Evolutionary conservation across 305 asterid genomes (phyloP).

Genomic region (Solanum hybrid): DNA sequence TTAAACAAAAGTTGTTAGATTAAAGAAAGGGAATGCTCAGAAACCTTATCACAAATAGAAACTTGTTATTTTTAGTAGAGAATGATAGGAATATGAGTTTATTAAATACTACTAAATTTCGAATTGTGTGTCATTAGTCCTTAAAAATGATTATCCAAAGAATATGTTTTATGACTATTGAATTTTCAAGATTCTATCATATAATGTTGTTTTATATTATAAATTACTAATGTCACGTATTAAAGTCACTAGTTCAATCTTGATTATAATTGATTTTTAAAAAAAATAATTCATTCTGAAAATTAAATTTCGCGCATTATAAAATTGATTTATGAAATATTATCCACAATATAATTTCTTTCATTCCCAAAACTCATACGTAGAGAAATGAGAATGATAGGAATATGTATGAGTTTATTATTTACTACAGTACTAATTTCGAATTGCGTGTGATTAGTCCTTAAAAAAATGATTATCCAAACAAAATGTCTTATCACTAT

Average conservation of each 20-base stretch:
- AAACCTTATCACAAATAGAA: neutral
- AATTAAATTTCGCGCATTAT: neutral
- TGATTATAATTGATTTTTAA: neutral
- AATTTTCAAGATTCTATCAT: neutral
- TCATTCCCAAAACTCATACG: neutral
- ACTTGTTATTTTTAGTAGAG: neutral
- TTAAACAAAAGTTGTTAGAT: neutral
- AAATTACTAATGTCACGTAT: neutral
- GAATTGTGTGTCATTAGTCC: neutral
- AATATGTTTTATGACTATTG: neutral
- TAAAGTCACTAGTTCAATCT: neutral
- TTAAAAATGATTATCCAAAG: neutral
- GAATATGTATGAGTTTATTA: neutral
- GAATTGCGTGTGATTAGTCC: neutral
- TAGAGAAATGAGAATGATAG: neutral
- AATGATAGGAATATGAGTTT: neutral
- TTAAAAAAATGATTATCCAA: neutral
- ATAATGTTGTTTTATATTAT: neutral
- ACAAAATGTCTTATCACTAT: neutral
- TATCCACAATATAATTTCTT: neutral
- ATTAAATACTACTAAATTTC: neutral
- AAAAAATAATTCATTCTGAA: no score
- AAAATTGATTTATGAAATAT: neutral
- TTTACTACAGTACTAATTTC: neutral
- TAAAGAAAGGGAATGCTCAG: neutral